Conservation (phyloP, 2,329 filamentous ascomycete species). For the Sporothrix variecibatus region DNA sequence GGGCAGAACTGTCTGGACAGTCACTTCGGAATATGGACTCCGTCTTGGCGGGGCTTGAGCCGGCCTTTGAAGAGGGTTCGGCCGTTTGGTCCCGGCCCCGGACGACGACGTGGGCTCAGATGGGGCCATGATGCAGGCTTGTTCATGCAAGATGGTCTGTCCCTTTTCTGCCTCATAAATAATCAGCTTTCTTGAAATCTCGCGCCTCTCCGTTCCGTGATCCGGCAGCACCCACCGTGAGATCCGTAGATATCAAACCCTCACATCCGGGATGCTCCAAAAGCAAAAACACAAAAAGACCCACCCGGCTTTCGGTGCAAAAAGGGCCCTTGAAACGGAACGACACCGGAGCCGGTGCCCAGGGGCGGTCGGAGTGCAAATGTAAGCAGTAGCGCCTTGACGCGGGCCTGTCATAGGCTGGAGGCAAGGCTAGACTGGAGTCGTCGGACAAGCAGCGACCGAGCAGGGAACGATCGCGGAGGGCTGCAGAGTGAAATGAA, state of each 20-base stretch:
- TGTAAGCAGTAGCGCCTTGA: slow-evolving; percentile 2
- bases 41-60: slow-evolving; percentile 24
- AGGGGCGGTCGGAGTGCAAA: neutral
- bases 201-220: neutral
- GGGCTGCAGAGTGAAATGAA: neutral
- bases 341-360: slow-evolving; percentile 20
- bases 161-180: no score
- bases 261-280: neutral
- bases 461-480: slow-evolving; percentile 18
- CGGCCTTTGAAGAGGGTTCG: slow-evolving; percentile 28
- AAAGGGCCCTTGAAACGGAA: slow-evolving; percentile 16
- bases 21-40: slow-evolving; percentile 19
- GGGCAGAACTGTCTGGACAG: neutral
- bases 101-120: neutral
- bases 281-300: neutral
- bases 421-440: neutral
- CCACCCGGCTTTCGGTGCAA: slow-evolving; percentile 19
- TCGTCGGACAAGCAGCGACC: slow-evolving; percentile 16
- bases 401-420: slow-evolving; percentile 18
- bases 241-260: neutral
- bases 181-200: neutral
- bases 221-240: neutral
- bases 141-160: neutral
- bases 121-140: slow-evolving; percentile 6
- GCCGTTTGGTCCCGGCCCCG: neutral